Conservation (phyloP, 2,329 filamentous ascomycete genomes). For the Camillea tinctor region DNA sequence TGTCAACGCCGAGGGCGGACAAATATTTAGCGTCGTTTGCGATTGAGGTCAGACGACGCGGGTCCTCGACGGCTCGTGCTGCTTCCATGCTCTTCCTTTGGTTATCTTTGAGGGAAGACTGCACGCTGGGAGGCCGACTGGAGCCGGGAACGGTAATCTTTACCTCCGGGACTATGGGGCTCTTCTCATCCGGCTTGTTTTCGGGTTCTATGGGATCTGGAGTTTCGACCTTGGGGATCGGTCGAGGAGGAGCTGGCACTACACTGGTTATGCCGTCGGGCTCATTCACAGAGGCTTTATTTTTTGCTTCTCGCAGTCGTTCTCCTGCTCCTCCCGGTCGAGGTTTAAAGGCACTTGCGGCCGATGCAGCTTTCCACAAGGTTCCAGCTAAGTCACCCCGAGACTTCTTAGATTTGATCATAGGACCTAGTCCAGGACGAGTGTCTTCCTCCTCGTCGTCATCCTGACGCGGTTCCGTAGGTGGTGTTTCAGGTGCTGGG, state of each 20-base stretch:
- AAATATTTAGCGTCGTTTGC: constrained; percentile 80
- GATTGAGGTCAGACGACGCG: constrained; percentile 60
- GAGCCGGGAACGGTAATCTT: constrained; percentile 54
- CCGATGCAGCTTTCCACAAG: constrained; percentile 77
- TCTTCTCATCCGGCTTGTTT: constrained; percentile 34
- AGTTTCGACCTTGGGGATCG: constrained; percentile 38
- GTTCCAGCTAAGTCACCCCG: constrained; percentile 71
- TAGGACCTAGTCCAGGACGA: constrained; percentile 80
- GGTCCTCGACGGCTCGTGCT: constrained; percentile 43
- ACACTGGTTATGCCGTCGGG: constrained; percentile 90
- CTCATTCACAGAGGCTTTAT: constrained; percentile 59
- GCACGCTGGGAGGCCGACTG: constrained; percentile 40
- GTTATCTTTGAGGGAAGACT: constrained; percentile 36
- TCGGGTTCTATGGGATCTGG: constrained; percentile 33
- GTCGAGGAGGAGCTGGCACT: constrained; percentile 70
- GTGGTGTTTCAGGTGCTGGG: constrained; percentile 29
- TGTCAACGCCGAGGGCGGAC: constrained; percentile 73
- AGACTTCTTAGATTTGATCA: constrained; percentile 80
- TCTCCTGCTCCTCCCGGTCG: constrained; percentile 84
- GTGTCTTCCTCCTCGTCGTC: constrained; percentile 38
- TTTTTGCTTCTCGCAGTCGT: constrained; percentile 61
- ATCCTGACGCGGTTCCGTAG: constrained; percentile 28
- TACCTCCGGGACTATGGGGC: constrained; percentile 52
- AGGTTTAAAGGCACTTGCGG: constrained; percentile 76
- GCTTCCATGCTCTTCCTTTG: constrained; percentile 31